Evolutionary conservation across 2,329 filamentous ascomycete species (phyloP).

Genomic region (Fonsecaea erecta): DNA sequence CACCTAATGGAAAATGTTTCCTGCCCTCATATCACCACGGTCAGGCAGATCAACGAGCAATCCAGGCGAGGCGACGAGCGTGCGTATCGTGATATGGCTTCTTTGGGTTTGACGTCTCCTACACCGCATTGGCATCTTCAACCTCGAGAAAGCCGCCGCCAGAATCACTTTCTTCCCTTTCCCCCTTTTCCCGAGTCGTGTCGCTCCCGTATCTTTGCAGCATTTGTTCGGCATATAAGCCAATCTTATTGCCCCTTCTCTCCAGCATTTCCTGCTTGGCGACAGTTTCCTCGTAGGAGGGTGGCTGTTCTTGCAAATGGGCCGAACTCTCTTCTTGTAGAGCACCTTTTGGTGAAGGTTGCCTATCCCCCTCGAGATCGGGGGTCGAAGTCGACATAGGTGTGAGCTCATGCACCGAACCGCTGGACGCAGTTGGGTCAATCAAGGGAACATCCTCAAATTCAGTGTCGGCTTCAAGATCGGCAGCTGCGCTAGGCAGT

Average conservation of each 20-base stretch:
- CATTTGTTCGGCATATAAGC: slow-evolving; percentile 35
- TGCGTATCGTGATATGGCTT: not conserved
- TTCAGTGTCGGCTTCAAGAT: slow-evolving; percentile 23
- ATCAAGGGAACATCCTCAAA: slow-evolving; percentile 35
- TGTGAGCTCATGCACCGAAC: slow-evolving; percentile 33
- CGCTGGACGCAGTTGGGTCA: slow-evolving; percentile 29
- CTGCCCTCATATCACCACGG: not conserved
- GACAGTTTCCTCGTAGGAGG: slow-evolving; percentile 44
- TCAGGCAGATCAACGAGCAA: not conserved
- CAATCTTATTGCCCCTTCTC: slow-evolving; percentile 39
- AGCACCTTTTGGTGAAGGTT: slow-evolving; percentile 35
- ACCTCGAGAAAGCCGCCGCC: slow-evolving; percentile 19
- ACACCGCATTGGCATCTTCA: slow-evolving; percentile 20
- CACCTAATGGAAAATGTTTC: not conserved
- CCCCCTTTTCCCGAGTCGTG: not conserved
- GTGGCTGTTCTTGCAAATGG: slow-evolving; percentile 25
- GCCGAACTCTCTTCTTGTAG: slow-evolving; percentile 15
- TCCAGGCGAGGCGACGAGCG: not conserved
- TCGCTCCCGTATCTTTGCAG: slow-evolving; percentile 34
- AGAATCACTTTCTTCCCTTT: slow-evolving; percentile 18
- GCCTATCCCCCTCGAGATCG: slow-evolving; percentile 32
- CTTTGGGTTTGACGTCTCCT: not conserved
- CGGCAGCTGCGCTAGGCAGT: slow-evolving; percentile 2
- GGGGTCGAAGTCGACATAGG: slow-evolving; percentile 37
- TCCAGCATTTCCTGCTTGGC: slow-evolving; percentile 49